phyloP scores from a whole-genome alignment of 106 monocot species.

The Hemerocallis citrina region DNA sequence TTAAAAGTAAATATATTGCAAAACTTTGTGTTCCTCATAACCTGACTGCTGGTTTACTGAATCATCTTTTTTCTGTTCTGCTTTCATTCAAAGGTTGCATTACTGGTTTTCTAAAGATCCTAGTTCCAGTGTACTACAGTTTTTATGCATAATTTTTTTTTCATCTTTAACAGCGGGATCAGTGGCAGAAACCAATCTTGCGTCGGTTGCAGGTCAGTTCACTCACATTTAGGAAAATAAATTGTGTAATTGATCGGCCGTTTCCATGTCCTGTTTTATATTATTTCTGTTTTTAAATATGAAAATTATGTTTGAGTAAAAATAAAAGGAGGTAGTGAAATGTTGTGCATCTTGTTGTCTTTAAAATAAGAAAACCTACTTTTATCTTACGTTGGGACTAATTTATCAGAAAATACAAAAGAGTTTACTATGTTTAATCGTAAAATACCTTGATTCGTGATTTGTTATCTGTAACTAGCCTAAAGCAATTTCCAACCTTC shows the following conservation, averaged over 20 bases:
- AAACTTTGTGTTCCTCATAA: background rate
- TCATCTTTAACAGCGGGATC: conserved; percentile 67
- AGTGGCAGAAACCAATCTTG: conserved; percentile 95
- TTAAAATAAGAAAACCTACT: background rate
- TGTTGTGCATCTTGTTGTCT: background rate
- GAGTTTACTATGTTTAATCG: background rate
- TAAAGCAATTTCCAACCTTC: too few species aligned
- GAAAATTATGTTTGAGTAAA: too few species aligned
- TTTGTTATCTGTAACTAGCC: too few species aligned
- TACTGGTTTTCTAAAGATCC: background rate
- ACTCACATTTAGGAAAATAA: conserved; percentile 7
- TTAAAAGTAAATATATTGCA: background rate
- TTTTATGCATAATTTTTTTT: conserved; percentile 21
- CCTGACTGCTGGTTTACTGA: background rate
- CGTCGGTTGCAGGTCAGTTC: conserved; percentile 80
- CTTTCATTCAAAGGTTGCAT: background rate
- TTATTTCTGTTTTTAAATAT: background rate
- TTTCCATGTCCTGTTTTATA: background rate
- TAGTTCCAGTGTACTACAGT: conserved; percentile 13
- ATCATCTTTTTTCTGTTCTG: too few species aligned
- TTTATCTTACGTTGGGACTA: background rate
- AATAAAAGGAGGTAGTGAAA: too few species aligned
- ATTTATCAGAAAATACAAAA: too few species aligned
- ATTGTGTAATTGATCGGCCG: conserved; percentile 1
- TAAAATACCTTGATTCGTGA: too few species aligned